phyloP scores from a whole-genome alignment of 2,329 filamentous ascomycete species.

The Gyromitra esculenta region DNA sequence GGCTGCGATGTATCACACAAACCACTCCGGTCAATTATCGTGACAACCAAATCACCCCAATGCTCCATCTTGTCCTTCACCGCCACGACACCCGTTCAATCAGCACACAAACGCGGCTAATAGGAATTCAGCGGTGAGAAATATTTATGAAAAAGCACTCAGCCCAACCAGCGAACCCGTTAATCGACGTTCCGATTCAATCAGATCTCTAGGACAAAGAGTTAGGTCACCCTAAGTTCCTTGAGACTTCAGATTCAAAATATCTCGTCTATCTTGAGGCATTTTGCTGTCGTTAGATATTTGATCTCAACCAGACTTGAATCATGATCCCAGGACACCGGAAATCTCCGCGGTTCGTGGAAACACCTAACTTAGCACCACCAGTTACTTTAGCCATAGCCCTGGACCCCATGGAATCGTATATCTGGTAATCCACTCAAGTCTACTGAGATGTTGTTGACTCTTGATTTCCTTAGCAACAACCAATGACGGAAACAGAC shows the following conservation, averaged over 20 bases:
- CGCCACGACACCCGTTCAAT: not conserved
- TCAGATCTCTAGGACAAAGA: not conserved
- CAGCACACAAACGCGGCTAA: not conserved
- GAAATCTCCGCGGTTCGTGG: not conserved
- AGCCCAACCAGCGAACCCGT: not conserved
- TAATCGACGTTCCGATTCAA: not conserved
- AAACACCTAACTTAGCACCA: not conserved
- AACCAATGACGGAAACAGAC: not conserved
- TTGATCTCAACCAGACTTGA: conserved; percentile 8
- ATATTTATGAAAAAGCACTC: not conserved
- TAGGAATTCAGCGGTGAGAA: not conserved
- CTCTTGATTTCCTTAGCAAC: not conserved
- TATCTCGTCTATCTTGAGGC: not conserved
- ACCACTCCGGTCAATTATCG: not conserved
- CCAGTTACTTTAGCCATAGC: not conserved
- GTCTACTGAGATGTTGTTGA: not conserved
- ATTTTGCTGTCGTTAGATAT: not conserved
- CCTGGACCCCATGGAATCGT: not conserved
- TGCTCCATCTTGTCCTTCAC: not conserved
- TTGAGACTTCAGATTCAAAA: not conserved
- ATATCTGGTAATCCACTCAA: not conserved
- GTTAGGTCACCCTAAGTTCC: not conserved
- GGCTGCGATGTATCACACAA: not conserved
- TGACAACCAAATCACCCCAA: not conserved
- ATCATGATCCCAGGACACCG: not conserved